phyloP scores from a whole-genome alignment of 768 basidiomycete genomes.

The Boletus tomentosulus region DNA sequence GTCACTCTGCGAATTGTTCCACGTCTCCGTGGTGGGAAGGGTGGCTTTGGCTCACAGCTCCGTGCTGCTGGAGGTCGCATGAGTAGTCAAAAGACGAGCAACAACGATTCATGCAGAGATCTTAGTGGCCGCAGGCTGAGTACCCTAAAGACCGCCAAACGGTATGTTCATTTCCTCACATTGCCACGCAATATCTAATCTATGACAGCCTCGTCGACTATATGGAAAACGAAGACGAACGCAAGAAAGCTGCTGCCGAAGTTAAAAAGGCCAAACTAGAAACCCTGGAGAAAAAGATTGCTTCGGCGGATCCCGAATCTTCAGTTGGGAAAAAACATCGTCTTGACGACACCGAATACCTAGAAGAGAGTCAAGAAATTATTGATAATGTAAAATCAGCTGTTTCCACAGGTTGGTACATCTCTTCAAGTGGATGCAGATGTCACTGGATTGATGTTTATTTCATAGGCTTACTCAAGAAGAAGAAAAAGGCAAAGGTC shows the following conservation, averaged over 20 bases:
- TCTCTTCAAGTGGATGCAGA: neutral
- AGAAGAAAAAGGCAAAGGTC: conserved; percentile 67
- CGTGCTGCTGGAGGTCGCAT: conserved; percentile 97
- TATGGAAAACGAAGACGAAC: conserved; percentile 78
- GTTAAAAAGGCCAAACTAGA: conserved; percentile 81
- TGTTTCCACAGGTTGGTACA: conserved; percentile 68
- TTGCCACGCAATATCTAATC: neutral
- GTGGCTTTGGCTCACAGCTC: conserved; percentile 95
- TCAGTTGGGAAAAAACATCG: conserved; percentile 77
- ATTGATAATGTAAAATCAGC: conserved; percentile 90
- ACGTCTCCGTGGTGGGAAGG: conserved; percentile 84
- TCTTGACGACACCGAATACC: conserved; percentile 87
- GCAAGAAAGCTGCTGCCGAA: conserved; percentile 72
- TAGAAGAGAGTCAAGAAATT: conserved; percentile 88
- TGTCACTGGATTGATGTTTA: conserved; percentile 18
- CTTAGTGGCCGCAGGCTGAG: conserved; percentile 85
- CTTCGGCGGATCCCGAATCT: conserved; percentile 40
- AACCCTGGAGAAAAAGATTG: conserved; percentile 74
- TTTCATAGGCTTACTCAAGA: conserved; percentile 61
- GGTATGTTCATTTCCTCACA: conserved; percentile 44
- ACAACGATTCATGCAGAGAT: conserved; percentile 93
- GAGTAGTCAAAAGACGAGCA: conserved; percentile 93
- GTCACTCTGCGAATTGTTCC: conserved; percentile 74
- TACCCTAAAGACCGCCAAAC: conserved; percentile 95
- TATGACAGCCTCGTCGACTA: conserved; percentile 69